These are phyloP conservation scores for Kwoniella botswanensis DNA, from an alignment of 768 basidiomycete species.

Conservation along the genomic window DNA sequence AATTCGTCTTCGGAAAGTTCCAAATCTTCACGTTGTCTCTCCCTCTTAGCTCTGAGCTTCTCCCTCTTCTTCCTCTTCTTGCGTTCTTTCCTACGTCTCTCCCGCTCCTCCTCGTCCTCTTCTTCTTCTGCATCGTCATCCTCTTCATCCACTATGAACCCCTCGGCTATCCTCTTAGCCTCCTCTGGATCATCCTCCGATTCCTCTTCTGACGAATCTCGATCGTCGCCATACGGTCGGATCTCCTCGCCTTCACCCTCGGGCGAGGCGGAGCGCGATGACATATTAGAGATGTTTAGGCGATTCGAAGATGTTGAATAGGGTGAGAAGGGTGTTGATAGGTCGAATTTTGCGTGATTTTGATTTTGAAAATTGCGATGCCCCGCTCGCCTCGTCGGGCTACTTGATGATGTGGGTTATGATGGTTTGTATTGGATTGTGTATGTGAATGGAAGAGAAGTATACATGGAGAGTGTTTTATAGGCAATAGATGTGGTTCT, in stretches of 20 bases:
- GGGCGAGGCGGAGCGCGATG: slow-evolving; percentile 44
- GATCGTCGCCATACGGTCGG: slow-evolving; percentile 53
- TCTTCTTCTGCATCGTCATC: slow-evolving; percentile 76
- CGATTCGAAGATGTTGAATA: not conserved
- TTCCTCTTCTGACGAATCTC: slow-evolving; percentile 57
- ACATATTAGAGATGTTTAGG: slow-evolving; percentile 31
- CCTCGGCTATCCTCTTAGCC: slow-evolving; percentile 75
- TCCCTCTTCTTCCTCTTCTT: slow-evolving; percentile 68
- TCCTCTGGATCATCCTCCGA: slow-evolving; percentile 91
- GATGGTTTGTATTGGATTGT: not conserved
- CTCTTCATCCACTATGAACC: slow-evolving; percentile 89
- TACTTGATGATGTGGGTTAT: not conserved
- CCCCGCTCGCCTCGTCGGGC: not conserved
- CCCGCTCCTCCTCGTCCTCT: slow-evolving; percentile 64
- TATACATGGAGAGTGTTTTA: not conserved
- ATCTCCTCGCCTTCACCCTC: slow-evolving; percentile 56
- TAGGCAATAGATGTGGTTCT: not conserved
- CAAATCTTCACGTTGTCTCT: slow-evolving; percentile 64
- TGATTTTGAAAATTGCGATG: not conserved
- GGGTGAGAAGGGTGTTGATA: not conserved
- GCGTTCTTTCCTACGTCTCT: slow-evolving; percentile 59
- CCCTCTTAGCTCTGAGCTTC: slow-evolving; percentile 57
- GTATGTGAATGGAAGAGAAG: not conserved
- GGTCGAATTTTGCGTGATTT: too few relatives aligned
- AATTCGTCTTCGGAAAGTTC: slow-evolving; percentile 82